Evolutionary conservation across 148 eudicot species (phyloP).

Genomic region (Chenopodium quinoa): DNA sequence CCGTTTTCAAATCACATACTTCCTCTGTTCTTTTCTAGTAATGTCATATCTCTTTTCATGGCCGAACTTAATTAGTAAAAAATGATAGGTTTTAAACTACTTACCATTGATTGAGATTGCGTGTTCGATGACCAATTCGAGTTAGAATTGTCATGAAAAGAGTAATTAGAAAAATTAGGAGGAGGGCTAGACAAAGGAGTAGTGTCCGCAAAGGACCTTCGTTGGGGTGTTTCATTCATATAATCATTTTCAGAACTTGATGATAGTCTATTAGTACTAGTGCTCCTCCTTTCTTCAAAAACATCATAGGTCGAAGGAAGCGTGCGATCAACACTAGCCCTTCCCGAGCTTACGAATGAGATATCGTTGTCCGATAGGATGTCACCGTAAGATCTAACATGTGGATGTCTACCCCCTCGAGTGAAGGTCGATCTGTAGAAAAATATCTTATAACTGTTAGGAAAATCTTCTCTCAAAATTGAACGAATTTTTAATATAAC

Average conservation of each 20-base stretch:
- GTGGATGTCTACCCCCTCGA: conserved; percentile 51
- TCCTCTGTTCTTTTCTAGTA: too few relatives aligned
- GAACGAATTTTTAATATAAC: too few relatives aligned
- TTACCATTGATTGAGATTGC: conserved; percentile 30
- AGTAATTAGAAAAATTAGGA: conserved; percentile 36
- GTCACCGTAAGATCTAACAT: conserved; percentile 59
- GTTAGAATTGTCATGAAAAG: conserved; percentile 28
- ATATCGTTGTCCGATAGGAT: conserved; percentile 47
- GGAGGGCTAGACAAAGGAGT: conserved; percentile 26
- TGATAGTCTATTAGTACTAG: conserved; percentile 46
- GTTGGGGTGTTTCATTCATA: conserved; percentile 36
- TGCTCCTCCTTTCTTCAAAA: conserved; percentile 31
- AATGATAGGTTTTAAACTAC: neutral
- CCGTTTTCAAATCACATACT: too few relatives aligned
- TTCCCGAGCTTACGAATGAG: conserved; percentile 65
- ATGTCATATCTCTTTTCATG: too few relatives aligned
- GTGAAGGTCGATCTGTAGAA: conserved; percentile 70
- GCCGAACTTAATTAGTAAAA: too few relatives aligned
- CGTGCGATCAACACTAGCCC: conserved; percentile 52
- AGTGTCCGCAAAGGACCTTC: conserved; percentile 40
- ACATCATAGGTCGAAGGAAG: conserved; percentile 41
- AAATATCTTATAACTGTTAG: too few relatives aligned
- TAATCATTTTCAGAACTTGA: conserved; percentile 48
- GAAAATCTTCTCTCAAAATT: too few relatives aligned
- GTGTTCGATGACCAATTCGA: conserved; percentile 28